Conservation (phyloP, 1,139 yeast genomes). For the Geotrichum restrictum region DNA sequence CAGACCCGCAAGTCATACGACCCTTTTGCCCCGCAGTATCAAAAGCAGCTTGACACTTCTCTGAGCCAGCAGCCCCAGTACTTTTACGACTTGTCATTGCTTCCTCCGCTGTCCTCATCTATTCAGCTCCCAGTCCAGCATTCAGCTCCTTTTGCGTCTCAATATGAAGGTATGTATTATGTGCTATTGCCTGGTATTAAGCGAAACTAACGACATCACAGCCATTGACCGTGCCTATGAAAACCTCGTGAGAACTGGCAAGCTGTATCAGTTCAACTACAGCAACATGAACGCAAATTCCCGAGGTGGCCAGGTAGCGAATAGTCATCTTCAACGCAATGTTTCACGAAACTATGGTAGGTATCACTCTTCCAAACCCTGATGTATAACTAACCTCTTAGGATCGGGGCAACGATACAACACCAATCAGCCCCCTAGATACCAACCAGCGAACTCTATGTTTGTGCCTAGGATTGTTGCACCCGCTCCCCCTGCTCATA, state of each 20-base stretch:
- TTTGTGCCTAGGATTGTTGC: background rate
- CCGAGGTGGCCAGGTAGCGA: constrained; percentile 2
- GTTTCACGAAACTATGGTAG: constrained; percentile 15
- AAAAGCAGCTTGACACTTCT: background rate
- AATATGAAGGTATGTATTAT: constrained; percentile 12
- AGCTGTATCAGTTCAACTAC: constrained; percentile 6
- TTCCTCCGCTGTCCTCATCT: constrained; percentile 2
- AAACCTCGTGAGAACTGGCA: constrained; percentile 9
- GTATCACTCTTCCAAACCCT: constrained; percentile 1
- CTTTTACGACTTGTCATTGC: background rate
- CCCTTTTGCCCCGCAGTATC: constrained; percentile 1
- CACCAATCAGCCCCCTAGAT: background rate
- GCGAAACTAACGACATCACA: background rate
- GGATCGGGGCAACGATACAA: background rate
- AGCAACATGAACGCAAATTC: background rate
- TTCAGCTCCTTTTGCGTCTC: constrained; percentile 17
- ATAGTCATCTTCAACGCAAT: constrained; percentile 3
- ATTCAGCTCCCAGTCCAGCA: constrained; percentile 12
- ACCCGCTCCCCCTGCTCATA: background rate
- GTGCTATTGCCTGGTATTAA: background rate
- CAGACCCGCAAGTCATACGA: constrained; percentile 7
- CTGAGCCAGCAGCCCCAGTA: background rate
- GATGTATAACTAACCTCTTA: background rate
- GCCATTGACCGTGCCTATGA: constrained; percentile 17
- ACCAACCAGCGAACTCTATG: background rate